Evolutionary conservation across 2,329 filamentous ascomycete genomes (phyloP).

Genomic region (Pyrenophora seminiperda): DNA sequence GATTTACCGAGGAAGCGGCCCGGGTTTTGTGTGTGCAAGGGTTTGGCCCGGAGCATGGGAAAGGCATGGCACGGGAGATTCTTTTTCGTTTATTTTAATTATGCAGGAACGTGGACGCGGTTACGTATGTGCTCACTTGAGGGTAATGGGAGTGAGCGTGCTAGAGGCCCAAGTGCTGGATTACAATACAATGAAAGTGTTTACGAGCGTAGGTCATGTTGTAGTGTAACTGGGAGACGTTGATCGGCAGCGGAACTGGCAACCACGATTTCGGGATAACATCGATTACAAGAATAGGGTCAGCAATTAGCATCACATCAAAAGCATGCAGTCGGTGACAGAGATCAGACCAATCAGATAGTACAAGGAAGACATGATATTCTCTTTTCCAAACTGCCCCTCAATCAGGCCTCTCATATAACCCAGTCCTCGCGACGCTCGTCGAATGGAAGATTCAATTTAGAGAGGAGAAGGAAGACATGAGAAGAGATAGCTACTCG

Average conservation of each 20-base stretch:
- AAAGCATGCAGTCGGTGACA: not conserved
- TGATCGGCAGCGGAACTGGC: too few species aligned
- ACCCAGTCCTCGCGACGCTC: not conserved
- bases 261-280: too few species aligned
- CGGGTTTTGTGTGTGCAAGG: too few species aligned
- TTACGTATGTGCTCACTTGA: too few species aligned
- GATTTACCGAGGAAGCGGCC: too few species aligned
- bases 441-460: not conserved
- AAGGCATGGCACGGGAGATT: too few species aligned
- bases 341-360: not conserved
- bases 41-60: too few species aligned
- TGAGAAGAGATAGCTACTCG: not conserved
- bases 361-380: conserved; percentile 6
- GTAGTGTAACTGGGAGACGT: too few species aligned
- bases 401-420: conserved; percentile 1
- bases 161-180: conserved; percentile 1
- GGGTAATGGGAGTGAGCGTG: not conserved
- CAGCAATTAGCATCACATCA: not conserved
- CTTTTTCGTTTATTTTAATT: too few species aligned
- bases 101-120: too few species aligned
- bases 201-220: not conserved
- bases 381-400: not conserved
- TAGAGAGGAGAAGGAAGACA: conserved; percentile 5
- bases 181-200: conserved; percentile 1
- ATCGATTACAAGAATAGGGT: too few species aligned